Conservation (phyloP, 768 basidiomycete genomes). For the Lactifluus echinatus region DNA sequence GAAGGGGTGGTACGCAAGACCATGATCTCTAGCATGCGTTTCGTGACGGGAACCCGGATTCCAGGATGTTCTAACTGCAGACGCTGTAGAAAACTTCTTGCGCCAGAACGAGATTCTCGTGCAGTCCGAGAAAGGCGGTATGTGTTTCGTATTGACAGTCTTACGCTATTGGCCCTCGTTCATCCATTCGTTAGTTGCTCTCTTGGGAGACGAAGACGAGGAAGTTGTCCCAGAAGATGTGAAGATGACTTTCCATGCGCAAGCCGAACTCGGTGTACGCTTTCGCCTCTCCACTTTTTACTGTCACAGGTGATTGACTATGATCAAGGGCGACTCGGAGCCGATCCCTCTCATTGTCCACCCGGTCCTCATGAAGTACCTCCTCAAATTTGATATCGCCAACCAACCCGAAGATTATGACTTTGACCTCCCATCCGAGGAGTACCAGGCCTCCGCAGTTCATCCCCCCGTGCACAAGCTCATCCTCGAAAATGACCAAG, state of each 20-base stretch:
- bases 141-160: background rate
- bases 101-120: slow-evolving; percentile 10
- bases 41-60: background rate
- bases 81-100: slow-evolving; percentile 14
- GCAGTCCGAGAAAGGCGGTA: slow-evolving; percentile 11
- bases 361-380: slow-evolving; percentile 12
- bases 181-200: background rate
- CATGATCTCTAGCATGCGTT: background rate
- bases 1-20: slow-evolving; percentile 10
- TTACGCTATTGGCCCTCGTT: background rate
- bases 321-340: slow-evolving; percentile 8
- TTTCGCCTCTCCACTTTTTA: background rate
- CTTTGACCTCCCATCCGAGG: slow-evolving; percentile 7
- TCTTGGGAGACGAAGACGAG: slow-evolving; percentile 6
- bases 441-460: background rate
- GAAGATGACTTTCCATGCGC: slow-evolving; percentile 10
- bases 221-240: slow-evolving; percentile 3
- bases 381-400: slow-evolving; percentile 10
- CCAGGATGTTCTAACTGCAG: slow-evolving; percentile 13
- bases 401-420: slow-evolving; percentile 4
- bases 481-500: slow-evolving; percentile 9
- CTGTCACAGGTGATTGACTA: background rate
- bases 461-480: slow-evolving; percentile 10
- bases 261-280: slow-evolving; percentile 2
- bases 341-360: slow-evolving; percentile 11